Base-by-base conservation (phyloP, 2,329 filamentous ascomycete genomes). In the Capronia coronata region DNA sequence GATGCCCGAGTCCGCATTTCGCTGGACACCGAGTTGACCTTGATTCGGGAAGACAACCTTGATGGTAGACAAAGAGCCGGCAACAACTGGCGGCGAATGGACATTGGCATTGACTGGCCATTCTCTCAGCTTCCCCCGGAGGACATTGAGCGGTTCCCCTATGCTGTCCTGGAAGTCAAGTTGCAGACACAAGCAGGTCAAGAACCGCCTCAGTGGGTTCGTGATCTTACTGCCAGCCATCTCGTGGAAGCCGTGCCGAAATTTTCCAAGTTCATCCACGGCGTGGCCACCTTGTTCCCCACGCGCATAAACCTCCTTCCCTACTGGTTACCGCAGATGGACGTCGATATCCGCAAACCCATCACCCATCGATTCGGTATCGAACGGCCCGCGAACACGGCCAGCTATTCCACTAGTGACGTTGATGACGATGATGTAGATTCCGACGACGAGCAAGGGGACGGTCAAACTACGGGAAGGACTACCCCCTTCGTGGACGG, bases 241-340 rank as follows among this genome's bases (percentile, higher is more conserved):
- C 77, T 98, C 13, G 93, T 98, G 1, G 93, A 98, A 71, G 90
- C 93, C n/a, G 90, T 98, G 2, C 93, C 93, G 55, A 98, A 98
- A 66, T 98, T 97, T 70, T 96, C 89, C 64, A 98, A 98, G 71
- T 98, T 97, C 67, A 97, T 98, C 51, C 93, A 98, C 67, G 93
- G 93, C 51, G 89, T 84, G 1, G 91, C 91, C 8, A 86, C 81
- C 9, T 71, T 98, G 39, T 94, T 96, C 67, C 90, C 90, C 0
- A 78, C 83, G 38, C 82, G 86, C 48, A 98, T 98, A 68, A 75
- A 96, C 41, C 76, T 98, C 10, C 75, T 98, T 4, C 93, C 93
- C 0, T 98, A 87, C 74, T 98, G 93, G 93, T 87, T 91, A 75
- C 93, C 93, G 1, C 93, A 98, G 70, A 98, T 98, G 93, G 84